Base-by-base conservation (phyloP, 2,329 filamentous ascomycete species). In the Scleromitrula shiraiana region DNA sequence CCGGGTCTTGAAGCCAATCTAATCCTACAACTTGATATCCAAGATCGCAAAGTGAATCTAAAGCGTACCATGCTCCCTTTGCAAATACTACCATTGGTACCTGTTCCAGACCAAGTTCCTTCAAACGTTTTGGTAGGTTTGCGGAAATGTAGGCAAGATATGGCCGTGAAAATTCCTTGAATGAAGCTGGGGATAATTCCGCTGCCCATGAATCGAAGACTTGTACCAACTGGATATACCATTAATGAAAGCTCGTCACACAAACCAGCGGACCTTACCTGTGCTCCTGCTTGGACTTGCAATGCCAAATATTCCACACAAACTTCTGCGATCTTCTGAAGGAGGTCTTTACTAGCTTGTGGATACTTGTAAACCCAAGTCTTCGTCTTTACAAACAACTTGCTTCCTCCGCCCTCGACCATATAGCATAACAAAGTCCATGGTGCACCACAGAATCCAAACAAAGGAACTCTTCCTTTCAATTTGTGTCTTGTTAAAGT, bases 391-490 rank as follows among this genome's bases (percentile, higher is more conserved):
- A 87, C 82, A 70, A 97, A 97, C 64, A 97, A 74, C 73, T 97
- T 97, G 58, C 85, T 94, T 36, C 93, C 93, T 40, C 93, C 93
- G 14, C 93, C 93, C 69, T 98, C 93, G 15, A 97, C 88, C 93
- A 98, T 98, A 72, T 98, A 98, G 72, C 91, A 95, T 62, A 98
- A 77, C 51, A 98, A 69, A 2, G 93, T 98, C 88, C 93, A 98
- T 1, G 93, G 93, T 7, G 93, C 90, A 46, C 93, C 93, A 61
- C 90, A 96, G 72, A 98, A 98, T 29, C 93, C 93, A 64, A 95
- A 94, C 56, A 98, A 70, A 5, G 93, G 93, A 26, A 98, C 93
- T 38, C 89, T 77, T 1, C 93, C 93, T 40, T 82, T 76, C 44
- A 98, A 71, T 74, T 95, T 96, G 65, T 87, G 77, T 57, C 93